Conservation (phyloP, 139 green algal species). For the Tetraselmis striata region DNA sequence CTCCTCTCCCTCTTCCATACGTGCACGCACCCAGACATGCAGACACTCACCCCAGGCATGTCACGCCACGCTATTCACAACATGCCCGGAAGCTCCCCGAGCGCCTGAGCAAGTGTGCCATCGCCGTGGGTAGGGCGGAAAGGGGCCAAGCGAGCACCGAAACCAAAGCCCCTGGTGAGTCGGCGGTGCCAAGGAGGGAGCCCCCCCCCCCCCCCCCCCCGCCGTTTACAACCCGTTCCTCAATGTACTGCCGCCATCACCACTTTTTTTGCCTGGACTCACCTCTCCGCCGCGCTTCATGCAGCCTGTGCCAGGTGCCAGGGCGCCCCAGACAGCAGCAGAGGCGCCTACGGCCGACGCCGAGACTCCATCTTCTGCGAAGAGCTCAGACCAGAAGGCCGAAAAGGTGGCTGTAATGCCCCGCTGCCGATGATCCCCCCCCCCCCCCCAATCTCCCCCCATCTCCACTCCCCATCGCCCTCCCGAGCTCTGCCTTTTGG, state of each 20-base stretch:
- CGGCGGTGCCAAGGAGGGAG: no score
- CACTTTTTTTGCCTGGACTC: not conserved
- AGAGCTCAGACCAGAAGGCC: not conserved
- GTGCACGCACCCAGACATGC: not conserved
- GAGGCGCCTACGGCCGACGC: not conserved
- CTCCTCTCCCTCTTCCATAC: not conserved
- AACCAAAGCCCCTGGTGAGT: not conserved
- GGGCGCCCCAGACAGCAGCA: not conserved
- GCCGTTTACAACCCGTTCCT: not conserved
- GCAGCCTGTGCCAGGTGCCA: not conserved
- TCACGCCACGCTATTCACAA: not conserved
- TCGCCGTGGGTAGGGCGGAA: not conserved
- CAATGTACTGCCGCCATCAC: not conserved
- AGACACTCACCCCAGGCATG: not conserved
- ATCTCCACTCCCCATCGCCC: not conserved
- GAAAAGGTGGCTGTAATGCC: not conserved
- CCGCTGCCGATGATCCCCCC: not conserved
- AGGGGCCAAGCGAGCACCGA: not conserved
- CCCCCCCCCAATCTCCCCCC: not conserved
- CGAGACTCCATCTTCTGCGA: not conserved
- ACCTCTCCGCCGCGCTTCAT: not conserved
- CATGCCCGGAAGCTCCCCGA: not conserved
- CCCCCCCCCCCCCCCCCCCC: no score
- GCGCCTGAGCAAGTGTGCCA: not conserved
- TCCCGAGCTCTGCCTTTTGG: not conserved